Evolutionary conservation across 306 rosid species (phyloP), one percentile per base, ranked within the genome.

Genomic region (Luffa aegyptiaca): DNA sequence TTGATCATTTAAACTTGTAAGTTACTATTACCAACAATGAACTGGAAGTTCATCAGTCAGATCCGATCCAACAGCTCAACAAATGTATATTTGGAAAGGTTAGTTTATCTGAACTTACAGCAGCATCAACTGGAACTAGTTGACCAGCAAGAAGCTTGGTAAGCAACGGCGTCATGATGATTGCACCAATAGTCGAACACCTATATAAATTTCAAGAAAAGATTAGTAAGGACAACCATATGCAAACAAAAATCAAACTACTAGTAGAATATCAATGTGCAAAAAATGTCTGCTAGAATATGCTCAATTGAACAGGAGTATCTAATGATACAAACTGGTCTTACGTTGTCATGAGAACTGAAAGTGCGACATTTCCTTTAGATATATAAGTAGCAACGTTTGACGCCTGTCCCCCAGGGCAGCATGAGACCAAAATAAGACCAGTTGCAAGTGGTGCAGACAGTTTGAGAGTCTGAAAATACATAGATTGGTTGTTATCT

Each of bases 391-490:
- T 95, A 26, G 98, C 97, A 82, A 92, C 98, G 81, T 95, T 92
- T 81, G 98, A 95, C 64, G 98, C 98, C 87, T 95, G 97, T 69
- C 97, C 97, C 82, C 97, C 97, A 76, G 97, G 97, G 88, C 98
- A 95, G 89, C 98, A 92, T 37, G 98, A 92, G 80, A 95, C 97
- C 90, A 95, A 83, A 79, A 95, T 93, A 86, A 95, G 97, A 89
- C 98, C 97, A 35, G 98, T 92, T 46, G 93, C 97, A 81, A 95
- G 96, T 84, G 98, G 93, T 76, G 98, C 97, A 48, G 97, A 87
- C 76, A 95, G 97, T 86, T 95, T 91, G 52, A 95, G 90, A 37
- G 88, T 76, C 97, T 95, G 93, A 75, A 73, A 84, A 79, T 46
- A 72, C 84, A 33, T 31, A 65, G 77, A 75, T 73, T 69, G 68